Evolutionary conservation across 768 basidiomycete species (phyloP), one percentile per base, ranked within the genome.

Genomic region (Boletus tylopilopsis): DNA sequence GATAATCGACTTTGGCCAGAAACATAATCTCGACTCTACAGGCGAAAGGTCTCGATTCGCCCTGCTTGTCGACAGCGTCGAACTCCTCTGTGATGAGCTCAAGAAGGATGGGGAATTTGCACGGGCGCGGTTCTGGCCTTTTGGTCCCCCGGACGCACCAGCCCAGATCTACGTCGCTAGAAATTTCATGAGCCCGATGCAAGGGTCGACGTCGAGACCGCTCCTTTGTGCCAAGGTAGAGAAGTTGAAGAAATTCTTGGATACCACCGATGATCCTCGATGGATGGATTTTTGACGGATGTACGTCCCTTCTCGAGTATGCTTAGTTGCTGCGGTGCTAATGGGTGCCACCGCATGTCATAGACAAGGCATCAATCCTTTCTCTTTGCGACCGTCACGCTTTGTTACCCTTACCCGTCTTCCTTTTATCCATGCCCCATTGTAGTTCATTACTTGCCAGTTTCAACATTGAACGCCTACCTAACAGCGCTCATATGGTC

Each of bases 161-260:
- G 46, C 30, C 12, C 30, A 40, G 12, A 22, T 39, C 18, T 40
- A 40, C 6, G 46, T 47, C 2, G 29, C 29, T 18, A 30, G 37
- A 5, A 33, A 47, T 37, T 47, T 9, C 15, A 1, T 9, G 1
- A 15, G 5, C 46, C 38, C 1, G 2, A 40, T 47, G 30, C 23
- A 7, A 23, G 21, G 29, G 12, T 32, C 12, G 11, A 40, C 15
- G 12, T 18, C 5, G 1, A 6, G 1, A 12, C 16, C 6, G 8
- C 11, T 24, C 3, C 0, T 40, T 19, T 7, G 0, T 5, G 16
- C 15, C 6, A 32, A 33, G 16, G 46, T 40, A 23, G 38, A 47
- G n/a, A 47, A 39, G 30, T 21, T 47, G 30, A 39, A 39, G 37
- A 33, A 40, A 21, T 39, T 47, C 30, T 32, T 47, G 30, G 38